phyloP scores from a whole-genome alignment of 2,329 filamentous ascomycete species.

The Davidsoniella eucalypti region DNA sequence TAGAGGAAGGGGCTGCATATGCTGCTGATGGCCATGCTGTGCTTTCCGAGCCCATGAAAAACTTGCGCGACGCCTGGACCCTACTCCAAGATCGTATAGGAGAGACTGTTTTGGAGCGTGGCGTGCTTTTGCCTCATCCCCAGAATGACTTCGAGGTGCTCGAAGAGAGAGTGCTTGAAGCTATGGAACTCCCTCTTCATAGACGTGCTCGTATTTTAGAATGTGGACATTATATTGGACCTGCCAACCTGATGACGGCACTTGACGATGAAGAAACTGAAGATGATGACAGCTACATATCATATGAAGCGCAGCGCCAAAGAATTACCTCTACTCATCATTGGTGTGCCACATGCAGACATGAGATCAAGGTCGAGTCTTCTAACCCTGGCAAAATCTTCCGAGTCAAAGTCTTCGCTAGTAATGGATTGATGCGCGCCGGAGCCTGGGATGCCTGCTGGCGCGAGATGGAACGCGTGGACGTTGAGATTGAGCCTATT shows the following conservation, averaged over 20 bases:
- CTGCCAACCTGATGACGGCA: conserved; percentile 32
- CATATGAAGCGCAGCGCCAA: conserved; percentile 13
- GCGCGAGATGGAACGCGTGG: conserved; percentile 97
- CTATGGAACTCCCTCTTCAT: conserved; percentile 49
- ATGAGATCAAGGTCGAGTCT: conserved; percentile 37
- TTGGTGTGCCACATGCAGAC: conserved; percentile 40
- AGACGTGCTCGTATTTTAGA: conserved; percentile 53
- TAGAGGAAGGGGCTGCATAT: conserved; percentile 22
- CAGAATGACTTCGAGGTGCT: conserved; percentile 66
- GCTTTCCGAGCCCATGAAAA: conserved; percentile 28
- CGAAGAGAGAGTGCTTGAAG: conserved; percentile 61
- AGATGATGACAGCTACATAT: conserved; percentile 18
- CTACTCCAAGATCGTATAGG: conserved; percentile 53
- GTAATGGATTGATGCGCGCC: conserved; percentile 82
- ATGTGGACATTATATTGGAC: conserved; percentile 59
- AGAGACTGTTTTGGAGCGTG: conserved; percentile 57
- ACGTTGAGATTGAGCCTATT: conserved; percentile 74
- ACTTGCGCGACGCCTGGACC: conserved; percentile 45
- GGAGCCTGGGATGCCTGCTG: conserved; percentile 88
- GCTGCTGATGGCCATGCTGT: conserved; percentile 17
- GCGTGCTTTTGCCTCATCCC: conserved; percentile 61
- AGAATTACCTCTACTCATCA: conserved; percentile 19
- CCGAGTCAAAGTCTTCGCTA: conserved; percentile 78
- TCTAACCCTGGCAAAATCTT: conserved; percentile 43
- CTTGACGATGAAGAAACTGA: conserved; percentile 26